Percentiles rank a stretch among this genome's conserved stretches.
Conservation (phyloP, 495 filamentous ascomycete species). For the Neurospora hispaniola region DNA sequence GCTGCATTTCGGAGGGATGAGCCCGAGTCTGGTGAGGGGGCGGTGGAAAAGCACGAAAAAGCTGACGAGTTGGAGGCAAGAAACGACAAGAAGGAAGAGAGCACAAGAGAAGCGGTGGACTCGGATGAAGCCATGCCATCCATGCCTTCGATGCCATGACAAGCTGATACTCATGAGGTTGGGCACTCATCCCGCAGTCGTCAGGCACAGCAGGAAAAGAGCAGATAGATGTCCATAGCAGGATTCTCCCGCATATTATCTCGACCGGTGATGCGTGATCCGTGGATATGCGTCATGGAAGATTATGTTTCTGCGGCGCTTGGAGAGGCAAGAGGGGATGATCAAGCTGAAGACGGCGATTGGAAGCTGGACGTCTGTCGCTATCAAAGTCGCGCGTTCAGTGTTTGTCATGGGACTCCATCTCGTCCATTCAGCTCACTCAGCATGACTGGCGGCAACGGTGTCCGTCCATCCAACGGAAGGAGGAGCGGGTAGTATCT, state of each 20-base stretch:
- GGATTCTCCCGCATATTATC: neutral
- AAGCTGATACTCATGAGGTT: neutral
- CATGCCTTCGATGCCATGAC: neutral
- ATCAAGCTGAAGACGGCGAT: slow-evolving; percentile 2
- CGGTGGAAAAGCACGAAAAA: neutral
- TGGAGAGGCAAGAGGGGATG: neutral
- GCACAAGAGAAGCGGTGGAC: neutral
- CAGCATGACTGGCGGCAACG: neutral
- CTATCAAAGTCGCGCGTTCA: neutral
- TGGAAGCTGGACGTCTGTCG: neutral
- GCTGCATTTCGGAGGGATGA: neutral
- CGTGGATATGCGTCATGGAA: neutral
- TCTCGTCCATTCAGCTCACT: neutral
- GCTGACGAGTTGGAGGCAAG: neutral
- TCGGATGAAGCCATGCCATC: neutral
- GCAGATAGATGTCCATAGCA: neutral
- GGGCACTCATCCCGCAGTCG: neutral
- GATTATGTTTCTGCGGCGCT: neutral
- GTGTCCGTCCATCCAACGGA: neutral
- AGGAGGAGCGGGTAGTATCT: neutral
- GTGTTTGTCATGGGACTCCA: neutral
- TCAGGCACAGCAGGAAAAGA: neutral
- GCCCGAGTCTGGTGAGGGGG: neutral
- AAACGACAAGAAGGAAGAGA: neutral
- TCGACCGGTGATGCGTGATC: neutral